phyloP scores from a whole-genome alignment of 1,139 yeast genomes.

The Kurtzmaniella quercitrusa region DNA sequence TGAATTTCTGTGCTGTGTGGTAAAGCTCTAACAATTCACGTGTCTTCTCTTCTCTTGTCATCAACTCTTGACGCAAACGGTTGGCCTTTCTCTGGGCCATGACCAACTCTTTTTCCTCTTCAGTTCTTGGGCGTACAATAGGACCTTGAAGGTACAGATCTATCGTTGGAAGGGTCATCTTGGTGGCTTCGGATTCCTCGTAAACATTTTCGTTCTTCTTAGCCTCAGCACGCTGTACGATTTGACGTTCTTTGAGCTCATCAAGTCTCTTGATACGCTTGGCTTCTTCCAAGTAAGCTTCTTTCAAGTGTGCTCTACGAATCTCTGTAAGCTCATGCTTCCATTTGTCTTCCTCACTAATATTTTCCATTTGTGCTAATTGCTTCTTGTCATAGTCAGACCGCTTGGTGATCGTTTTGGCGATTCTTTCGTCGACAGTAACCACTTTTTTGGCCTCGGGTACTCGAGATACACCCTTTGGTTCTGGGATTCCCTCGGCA shows the following conservation, averaged over 20 bases:
- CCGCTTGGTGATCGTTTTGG: slow-evolving; percentile 43
- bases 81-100: slow-evolving; percentile 37
- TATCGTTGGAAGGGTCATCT: slow-evolving; percentile 75
- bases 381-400: slow-evolving; percentile 33
- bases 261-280: slow-evolving; percentile 41
- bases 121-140: slow-evolving; percentile 66
- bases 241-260: slow-evolving; percentile 26
- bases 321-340: slow-evolving; percentile 57
- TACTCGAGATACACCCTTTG: slow-evolving; percentile 41
- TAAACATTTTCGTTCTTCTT: slow-evolving; percentile 23
- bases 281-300: slow-evolving; percentile 64
- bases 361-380: slow-evolving; percentile 24
- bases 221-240: slow-evolving; percentile 18
- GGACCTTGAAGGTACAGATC: slow-evolving; percentile 67
- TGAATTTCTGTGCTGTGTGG: slow-evolving; percentile 64
- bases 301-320: slow-evolving; percentile 68
- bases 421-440: slow-evolving; percentile 57
- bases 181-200: slow-evolving; percentile 49
- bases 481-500: slow-evolving; percentile 72
- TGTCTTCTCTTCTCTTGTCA: slow-evolving; percentile 43
- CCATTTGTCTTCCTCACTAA: slow-evolving; percentile 42
- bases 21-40: slow-evolving; percentile 61
- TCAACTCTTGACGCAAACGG: slow-evolving; percentile 31
- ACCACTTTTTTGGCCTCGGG: slow-evolving; percentile 52
- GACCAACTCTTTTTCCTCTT: slow-evolving; percentile 54